Percentiles rank a stretch among this genome's conserved stretches.
phyloP scores from a whole-genome alignment of 805 yeast genomes.

The Danielia oregonensis region DNA sequence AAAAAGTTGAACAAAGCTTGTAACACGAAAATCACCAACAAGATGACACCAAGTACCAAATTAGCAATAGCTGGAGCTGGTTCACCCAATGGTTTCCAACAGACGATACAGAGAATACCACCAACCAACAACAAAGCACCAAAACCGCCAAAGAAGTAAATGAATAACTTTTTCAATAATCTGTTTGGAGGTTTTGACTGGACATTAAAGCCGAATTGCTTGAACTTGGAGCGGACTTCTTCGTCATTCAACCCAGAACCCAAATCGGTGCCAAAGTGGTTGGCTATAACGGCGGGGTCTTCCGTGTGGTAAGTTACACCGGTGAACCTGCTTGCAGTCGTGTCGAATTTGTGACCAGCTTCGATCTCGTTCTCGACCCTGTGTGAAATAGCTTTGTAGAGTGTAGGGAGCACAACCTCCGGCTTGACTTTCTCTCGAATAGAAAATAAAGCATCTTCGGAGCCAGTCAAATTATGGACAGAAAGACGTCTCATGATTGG shows the following conservation, averaged over 20 bases:
- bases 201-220: conserved; percentile 31
- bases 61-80: conserved; percentile 42
- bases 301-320: conserved; percentile 29
- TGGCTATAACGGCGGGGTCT: conserved; percentile 19
- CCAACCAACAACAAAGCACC: conserved; percentile 40
- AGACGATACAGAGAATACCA: conserved; percentile 39
- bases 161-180: conserved; percentile 27
- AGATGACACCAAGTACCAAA: conserved; percentile 39
- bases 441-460: conserved; percentile 3
- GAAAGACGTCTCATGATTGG: too few relatives aligned
- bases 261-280: conserved; percentile 17
- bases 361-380: conserved; percentile 11
- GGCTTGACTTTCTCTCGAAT: conserved; percentile 20
- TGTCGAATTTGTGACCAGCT: conserved; percentile 8
- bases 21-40: conserved; percentile 36
- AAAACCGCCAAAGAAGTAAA: conserved; percentile 48
- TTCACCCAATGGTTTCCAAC: conserved; percentile 47
- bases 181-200: conserved; percentile 37
- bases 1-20: conserved; percentile 44
- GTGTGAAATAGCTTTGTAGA: conserved; percentile 37
- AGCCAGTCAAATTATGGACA: too few relatives aligned
- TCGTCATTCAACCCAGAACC: conserved; percentile 19
- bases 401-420: conserved; percentile 29
- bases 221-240: conserved; percentile 11
- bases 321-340: conserved; percentile 19